Evolutionary conservation across 1,139 yeast genomes (phyloP).

Genomic region (Pichia sp.): DNA sequence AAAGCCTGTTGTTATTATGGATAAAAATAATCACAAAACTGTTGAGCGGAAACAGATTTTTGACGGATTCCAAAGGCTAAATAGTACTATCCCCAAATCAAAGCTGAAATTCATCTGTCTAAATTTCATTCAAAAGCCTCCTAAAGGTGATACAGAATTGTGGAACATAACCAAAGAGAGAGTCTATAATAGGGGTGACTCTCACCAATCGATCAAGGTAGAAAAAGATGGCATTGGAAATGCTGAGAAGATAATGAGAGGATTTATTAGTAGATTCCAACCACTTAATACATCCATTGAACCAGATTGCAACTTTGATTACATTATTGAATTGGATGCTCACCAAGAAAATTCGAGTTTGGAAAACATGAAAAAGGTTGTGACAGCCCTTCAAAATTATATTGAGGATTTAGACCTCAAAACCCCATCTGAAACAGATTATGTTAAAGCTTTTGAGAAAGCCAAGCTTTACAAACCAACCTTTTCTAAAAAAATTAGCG

Average conservation of each 20-base stretch:
- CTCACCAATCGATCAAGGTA: conserved; percentile 79
- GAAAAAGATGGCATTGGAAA: conserved; percentile 41
- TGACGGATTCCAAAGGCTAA: conserved; percentile 43
- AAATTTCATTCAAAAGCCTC: conserved; percentile 53
- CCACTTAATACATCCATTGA: conserved; percentile 40
- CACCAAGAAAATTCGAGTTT: conserved; percentile 44
- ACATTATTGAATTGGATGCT: conserved; percentile 53
- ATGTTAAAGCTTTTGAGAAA: conserved; percentile 40
- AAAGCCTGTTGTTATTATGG: conserved; percentile 59
- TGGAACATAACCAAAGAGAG: conserved; percentile 56
- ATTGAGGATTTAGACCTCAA: conserved; percentile 46
- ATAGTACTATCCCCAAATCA: conserved; percentile 33
- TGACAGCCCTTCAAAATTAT: conserved; percentile 36
- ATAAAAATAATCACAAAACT: conserved; percentile 74
- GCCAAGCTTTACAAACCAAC: conserved; percentile 54
- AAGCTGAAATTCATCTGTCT: conserved; percentile 56
- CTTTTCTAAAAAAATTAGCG: conserved; percentile 37
- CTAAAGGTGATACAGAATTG: conserved; percentile 30
- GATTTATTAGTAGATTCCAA: conserved; percentile 69
- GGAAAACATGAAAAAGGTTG: conserved; percentile 45
- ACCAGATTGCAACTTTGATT: conserved; percentile 71
- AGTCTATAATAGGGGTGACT: conserved; percentile 70
- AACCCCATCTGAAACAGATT: conserved; percentile 40
- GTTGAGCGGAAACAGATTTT: conserved; percentile 69
- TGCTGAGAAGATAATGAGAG: conserved; percentile 61